Conservation (phyloP, 192 early-diverging fungal genomes). For the Spinellus fusiger region DNA sequence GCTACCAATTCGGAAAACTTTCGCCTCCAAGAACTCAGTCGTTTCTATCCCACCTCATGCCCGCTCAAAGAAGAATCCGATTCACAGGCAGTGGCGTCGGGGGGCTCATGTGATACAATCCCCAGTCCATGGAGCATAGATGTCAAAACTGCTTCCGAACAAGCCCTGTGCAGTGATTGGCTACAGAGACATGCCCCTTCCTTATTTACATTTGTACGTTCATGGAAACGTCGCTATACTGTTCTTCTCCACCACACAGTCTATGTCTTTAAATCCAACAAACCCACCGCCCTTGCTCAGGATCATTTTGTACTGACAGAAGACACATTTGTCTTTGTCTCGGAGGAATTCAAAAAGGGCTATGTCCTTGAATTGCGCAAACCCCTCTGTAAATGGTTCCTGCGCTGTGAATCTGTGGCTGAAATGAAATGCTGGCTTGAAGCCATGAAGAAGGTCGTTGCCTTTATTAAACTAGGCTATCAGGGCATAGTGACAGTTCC, state of each 20-base stretch:
- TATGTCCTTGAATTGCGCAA: conserved; percentile 30
- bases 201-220: conserved; percentile 18
- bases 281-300: conserved; percentile 11
- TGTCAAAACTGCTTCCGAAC: conserved; percentile 15
- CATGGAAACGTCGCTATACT: conserved; percentile 25
- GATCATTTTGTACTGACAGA: conserved; percentile 24
- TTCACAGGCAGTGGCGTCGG: too few species aligned
- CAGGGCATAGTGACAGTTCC: background rate
- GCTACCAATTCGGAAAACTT: conserved; percentile 9
- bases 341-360: conserved; percentile 32
- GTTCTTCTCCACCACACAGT: conserved; percentile 16
- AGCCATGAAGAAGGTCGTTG: conserved; percentile 24
- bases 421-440: conserved; percentile 21
- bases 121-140: conserved; percentile 21
- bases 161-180: conserved; percentile 7
- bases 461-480: conserved; percentile 19
- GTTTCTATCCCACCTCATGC: conserved; percentile 5
- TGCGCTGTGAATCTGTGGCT: conserved; percentile 18
- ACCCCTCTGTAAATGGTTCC: conserved; percentile 17
- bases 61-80: background rate
- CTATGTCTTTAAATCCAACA: conserved; percentile 20
- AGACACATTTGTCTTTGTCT: conserved; percentile 29
- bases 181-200: conserved; percentile 17
- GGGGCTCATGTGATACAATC: too few species aligned
- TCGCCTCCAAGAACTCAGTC: conserved; percentile 12